These are phyloP conservation scores for Fusarium xylarioides DNA, from an alignment of 2,329 filamentous ascomycete species.

Conservation along the genomic window DNA sequence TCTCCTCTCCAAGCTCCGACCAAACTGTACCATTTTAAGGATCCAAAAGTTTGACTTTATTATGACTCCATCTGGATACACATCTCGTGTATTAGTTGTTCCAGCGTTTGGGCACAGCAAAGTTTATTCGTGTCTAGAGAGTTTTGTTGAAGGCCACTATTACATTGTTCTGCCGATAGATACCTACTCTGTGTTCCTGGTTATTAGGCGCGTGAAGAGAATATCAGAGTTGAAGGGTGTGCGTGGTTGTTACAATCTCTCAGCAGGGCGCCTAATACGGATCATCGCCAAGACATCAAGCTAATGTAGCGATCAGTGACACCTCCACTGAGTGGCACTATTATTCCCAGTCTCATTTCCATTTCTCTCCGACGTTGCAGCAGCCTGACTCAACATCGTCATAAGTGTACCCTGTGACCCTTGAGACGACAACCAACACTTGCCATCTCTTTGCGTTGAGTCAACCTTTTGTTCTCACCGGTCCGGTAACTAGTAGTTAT, in stretches of 20 bases:
- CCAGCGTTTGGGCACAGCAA: neutral
- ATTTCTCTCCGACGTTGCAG: slow-evolving; percentile 20
- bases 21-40: neutral
- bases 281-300: slow-evolving; percentile 20
- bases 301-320: neutral
- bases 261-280: slow-evolving; percentile 18
- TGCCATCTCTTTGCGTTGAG: neutral
- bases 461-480: neutral
- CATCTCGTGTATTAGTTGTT: neutral
- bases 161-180: neutral
- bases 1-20: neutral
- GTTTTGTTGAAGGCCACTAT: neutral
- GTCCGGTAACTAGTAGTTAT: neutral
- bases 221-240: neutral
- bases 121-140: neutral
- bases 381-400: slow-evolving; percentile 1
- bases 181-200: neutral
- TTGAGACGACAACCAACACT: slow-evolving; percentile 10
- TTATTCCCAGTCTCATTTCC: slow-evolving; percentile 36
- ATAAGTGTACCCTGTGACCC: slow-evolving; percentile 12
- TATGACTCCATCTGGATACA: neutral
- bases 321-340: slow-evolving; percentile 16
- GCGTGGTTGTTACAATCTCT: slow-evolving; percentile 3
- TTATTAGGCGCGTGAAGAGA: neutral
- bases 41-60: slow-evolving; percentile 9